Evolutionary conservation across 2,329 filamentous ascomycete species (phyloP).

Genomic region (Neofusicoccum laricinum): DNA sequence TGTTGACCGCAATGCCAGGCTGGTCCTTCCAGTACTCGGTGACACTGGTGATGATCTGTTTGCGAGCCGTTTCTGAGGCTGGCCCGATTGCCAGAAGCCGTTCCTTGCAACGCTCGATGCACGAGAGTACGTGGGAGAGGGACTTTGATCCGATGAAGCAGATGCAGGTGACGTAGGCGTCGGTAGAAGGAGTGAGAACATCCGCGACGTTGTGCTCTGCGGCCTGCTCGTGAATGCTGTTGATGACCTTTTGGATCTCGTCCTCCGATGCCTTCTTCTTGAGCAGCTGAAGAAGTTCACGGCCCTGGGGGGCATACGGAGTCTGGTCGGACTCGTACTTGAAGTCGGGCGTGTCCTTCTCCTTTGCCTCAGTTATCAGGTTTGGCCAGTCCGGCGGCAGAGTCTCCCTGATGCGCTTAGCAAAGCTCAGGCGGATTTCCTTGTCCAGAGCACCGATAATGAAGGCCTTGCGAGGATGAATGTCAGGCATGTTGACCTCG

Average conservation of each 20-base stretch:
- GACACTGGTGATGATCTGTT: conserved; percentile 86
- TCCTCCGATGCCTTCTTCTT: conserved; percentile 82
- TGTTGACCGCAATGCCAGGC: conserved; percentile 85
- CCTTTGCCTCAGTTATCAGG: conserved; percentile 81
- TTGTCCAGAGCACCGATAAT: conserved; percentile 89
- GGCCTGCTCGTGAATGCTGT: conserved; percentile 77
- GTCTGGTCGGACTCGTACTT: conserved; percentile 76
- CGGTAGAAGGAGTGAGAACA: conserved; percentile 79
- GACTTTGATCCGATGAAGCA: conserved; percentile 94
- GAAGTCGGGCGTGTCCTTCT: conserved; percentile 94
- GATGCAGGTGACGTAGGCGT: conserved; percentile 90
- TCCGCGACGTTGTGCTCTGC: conserved; percentile 65
- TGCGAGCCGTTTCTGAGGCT: conserved; percentile 70
- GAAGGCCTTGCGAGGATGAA: conserved; percentile 90
- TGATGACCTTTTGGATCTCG: conserved; percentile 78
- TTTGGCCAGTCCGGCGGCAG: conserved; percentile 78
- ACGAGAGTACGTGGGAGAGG: conserved; percentile 90
- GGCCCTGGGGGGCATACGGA: conserved; percentile 81
- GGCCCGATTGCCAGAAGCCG: conserved; percentile 76
- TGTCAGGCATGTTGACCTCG: conserved; percentile 71
- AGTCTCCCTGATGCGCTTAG: conserved; percentile 92
- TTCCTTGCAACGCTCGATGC: conserved; percentile 92
- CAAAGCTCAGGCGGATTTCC: conserved; percentile 94
- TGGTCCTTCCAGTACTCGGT: conserved; percentile 93
- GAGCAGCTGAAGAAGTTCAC: conserved; percentile 74